These are phyloP conservation scores for Linnemannia exigua DNA, from an alignment of 192 early-diverging fungal genomes.

Conservation along the genomic window DNA sequence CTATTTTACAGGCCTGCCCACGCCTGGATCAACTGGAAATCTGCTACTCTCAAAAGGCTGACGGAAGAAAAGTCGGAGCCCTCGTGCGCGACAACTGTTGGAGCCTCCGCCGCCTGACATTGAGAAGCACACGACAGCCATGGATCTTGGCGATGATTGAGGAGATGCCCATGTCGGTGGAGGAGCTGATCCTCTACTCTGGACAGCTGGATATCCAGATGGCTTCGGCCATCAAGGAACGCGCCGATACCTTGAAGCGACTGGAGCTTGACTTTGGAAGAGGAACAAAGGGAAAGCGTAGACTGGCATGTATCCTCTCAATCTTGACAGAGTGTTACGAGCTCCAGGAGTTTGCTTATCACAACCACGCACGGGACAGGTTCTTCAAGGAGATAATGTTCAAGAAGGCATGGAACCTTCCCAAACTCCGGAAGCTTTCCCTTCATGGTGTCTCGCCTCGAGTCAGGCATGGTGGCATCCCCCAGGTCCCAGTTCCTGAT, in stretches of 20 bases:
- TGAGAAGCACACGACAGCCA: background rate
- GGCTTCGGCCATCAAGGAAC: background rate
- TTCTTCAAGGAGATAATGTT: conserved; percentile 60
- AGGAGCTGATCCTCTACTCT: background rate
- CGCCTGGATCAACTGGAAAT: background rate
- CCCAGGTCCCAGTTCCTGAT: conserved; percentile 8
- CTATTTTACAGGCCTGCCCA: background rate
- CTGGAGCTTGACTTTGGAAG: background rate
- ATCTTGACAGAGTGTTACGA: background rate
- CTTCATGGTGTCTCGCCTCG: no score
- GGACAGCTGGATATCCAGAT: background rate
- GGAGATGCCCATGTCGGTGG: background rate
- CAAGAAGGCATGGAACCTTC: conserved; percentile 2
- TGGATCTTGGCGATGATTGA: background rate
- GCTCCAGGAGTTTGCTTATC: background rate
- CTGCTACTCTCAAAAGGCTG: background rate
- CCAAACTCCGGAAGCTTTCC: conserved; percentile 11
- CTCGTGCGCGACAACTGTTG: background rate
- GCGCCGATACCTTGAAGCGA: background rate
- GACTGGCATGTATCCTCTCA: background rate
- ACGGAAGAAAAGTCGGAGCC: background rate
- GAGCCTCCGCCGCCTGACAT: background rate
- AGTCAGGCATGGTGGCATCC: conserved; percentile 34
- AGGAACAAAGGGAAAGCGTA: background rate
- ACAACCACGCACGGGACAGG: background rate